Conservation (phyloP, 2,329 filamentous ascomycete species). For the Exophiala oligosperma region DNA sequence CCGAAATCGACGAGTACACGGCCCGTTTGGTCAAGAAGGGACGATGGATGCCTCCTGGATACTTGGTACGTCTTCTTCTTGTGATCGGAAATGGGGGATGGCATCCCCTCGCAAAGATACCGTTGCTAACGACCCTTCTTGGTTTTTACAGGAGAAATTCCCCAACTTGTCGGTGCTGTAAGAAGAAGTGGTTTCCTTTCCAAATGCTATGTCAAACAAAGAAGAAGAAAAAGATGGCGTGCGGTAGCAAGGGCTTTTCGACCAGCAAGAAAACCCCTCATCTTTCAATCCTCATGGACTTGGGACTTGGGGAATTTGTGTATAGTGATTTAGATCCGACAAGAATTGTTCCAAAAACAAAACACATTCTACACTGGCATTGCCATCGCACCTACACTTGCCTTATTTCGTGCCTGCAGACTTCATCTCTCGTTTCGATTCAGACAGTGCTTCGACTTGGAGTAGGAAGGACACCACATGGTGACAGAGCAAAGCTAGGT, state of each 20-base stretch:
- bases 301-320: constrained; percentile 16
- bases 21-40: constrained; percentile 93
- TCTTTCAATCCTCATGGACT: not conserved
- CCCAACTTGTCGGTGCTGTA: constrained; percentile 95
- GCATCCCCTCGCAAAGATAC: not conserved
- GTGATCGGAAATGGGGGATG: too few species aligned
- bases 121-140: constrained; percentile 14
- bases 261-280: not conserved
- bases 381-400: too few species aligned
- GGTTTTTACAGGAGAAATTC: constrained; percentile 79
- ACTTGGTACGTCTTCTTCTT: constrained; percentile 72
- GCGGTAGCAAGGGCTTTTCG: constrained; percentile 1
- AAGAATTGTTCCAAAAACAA: constrained; percentile 8
- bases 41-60: constrained; percentile 96
- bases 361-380: not conserved
- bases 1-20: constrained; percentile 97
- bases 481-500: too few species aligned
- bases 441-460: too few species aligned
- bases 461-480: too few species aligned
- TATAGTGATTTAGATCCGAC: constrained; percentile 29
- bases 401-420: too few species aligned
- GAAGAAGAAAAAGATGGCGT: not conserved
- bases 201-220: too few species aligned
- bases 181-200: constrained; percentile 38
- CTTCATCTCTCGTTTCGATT: too few species aligned